These are phyloP conservation scores for Gracilaria vermiculophylla DNA, from an alignment of 23 red algal genomes.

Conservation along the genomic window DNA sequence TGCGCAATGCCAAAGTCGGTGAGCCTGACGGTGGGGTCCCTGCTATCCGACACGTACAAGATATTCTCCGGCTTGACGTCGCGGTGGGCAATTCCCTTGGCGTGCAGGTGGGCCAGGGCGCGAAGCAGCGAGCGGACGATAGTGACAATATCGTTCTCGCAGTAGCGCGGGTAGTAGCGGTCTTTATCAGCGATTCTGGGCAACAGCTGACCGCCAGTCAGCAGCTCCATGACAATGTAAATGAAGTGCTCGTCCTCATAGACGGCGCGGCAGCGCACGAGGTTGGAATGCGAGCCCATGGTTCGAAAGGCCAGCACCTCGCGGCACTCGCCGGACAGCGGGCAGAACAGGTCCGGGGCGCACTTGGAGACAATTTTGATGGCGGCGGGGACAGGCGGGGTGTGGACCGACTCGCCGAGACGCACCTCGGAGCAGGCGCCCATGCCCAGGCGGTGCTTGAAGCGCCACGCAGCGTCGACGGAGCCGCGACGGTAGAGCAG, in stretches of 20 bases:
- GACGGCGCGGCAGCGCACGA: conserved; percentile 54
- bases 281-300: conserved; percentile 31
- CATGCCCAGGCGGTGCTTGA: conserved; percentile 39
- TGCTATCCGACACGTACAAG: conserved; percentile 52
- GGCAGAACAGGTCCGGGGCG: conserved; percentile 64
- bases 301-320: conserved; percentile 47
- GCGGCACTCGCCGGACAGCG: conserved; percentile 53
- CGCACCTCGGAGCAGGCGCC: conserved; percentile 72
- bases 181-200: conserved; percentile 53
- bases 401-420: conserved; percentile 23
- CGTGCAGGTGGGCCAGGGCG: conserved; percentile 68
- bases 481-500: conserved; percentile 30
- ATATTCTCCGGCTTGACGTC: conserved; percentile 97
- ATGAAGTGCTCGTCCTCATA: conserved; percentile 81
- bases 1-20: conserved; percentile 91
- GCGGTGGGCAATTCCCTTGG: conserved; percentile 74
- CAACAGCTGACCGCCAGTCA: conserved; percentile 69
- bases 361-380: conserved; percentile 70
- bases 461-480: conserved; percentile 19
- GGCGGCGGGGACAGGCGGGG: conserved; percentile 13
- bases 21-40: conserved; percentile 68
- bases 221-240: conserved; percentile 76
- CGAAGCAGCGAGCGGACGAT: conserved; percentile 52
- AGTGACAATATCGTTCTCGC: conserved; percentile 77
- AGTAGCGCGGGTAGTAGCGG: conserved; percentile 68